Base-by-base conservation (phyloP, 2,329 filamentous ascomycete genomes). In the Laburnicola sp. region DNA sequence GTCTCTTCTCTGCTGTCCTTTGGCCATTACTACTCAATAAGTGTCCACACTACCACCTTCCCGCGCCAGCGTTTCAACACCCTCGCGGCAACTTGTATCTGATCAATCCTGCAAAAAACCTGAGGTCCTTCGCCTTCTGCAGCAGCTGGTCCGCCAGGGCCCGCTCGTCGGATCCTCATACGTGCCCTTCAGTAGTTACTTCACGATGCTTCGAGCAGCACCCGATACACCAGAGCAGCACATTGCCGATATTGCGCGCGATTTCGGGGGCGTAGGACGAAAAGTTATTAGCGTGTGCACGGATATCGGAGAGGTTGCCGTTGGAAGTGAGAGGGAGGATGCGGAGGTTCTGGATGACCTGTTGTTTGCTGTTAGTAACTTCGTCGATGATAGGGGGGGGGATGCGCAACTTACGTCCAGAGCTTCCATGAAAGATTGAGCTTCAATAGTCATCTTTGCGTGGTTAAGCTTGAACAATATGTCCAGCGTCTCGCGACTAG, bases 141-240 rank as follows among this genome's bases (percentile, higher is more conserved):
- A 88, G 83, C 66, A 95, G 78, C 64, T 87, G 81, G 51, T 87
- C 85, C 45, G 87, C 85, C 71, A 76, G 63, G 42, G 68, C 61
- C 78, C 75, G 69, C 76, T 67, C 81, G 67, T 70, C 6, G 79
- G 58, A 80, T 87, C 87, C 61, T 87, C 91, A 72, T 88, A 97
- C 62, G 87, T 83, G 26, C 86, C 86, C 51, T 80, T 82, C 49
- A 82, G 81, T 54, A 86, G 78, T 62, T 62, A 88, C 86, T 56
- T 72, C 69, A 22, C 89, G 84, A 74, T 96, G 87, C 50, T 86
- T 83, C 43, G 87, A 86, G 74, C 92, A 95, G 75, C 89, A 91
- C 36, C 87, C 82, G 60, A 99, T 90, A 43, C 91, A 91, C 94
- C 94, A 97, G 77, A 96, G 87, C 57, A 99, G 82, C 56, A 97